These are phyloP conservation scores for Candida endomychidarum DNA, from an alignment of 805 yeast species.

Conservation along the genomic window DNA sequence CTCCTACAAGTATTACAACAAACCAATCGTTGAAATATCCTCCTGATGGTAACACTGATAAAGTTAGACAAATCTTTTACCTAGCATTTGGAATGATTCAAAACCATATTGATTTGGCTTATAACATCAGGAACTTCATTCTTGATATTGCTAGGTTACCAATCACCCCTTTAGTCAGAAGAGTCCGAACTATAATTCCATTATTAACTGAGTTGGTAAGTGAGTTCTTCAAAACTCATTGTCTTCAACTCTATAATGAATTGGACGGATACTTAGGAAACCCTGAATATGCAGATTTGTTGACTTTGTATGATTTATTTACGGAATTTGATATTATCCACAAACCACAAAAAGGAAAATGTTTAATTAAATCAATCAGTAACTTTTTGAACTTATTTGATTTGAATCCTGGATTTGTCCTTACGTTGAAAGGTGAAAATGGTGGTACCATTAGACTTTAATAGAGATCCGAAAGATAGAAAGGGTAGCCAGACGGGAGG, in stretches of 20 bases:
- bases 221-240: constrained; percentile 1
- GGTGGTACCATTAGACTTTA: too few relatives aligned
- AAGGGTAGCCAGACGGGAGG: not conserved
- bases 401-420: not conserved
- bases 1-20: too few relatives aligned
- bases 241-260: not conserved
- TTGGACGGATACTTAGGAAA: not conserved
- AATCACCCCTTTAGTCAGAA: not conserved
- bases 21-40: too few relatives aligned
- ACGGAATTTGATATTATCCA: not conserved
- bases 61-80: not conserved
- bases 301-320: not conserved
- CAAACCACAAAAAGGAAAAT: not conserved
- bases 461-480: too few relatives aligned
- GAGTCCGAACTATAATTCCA: not conserved
- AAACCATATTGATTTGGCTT: constrained; percentile 1
- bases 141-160: not conserved
- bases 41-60: too few relatives aligned
- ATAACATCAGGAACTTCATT: constrained; percentile 3
- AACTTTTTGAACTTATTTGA: not conserved
- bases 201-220: not conserved
- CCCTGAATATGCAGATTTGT: too few relatives aligned
- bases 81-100: constrained; percentile 3
- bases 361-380: not conserved
- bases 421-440: too few relatives aligned